Conservation (phyloP, 2,329 filamentous ascomycete genomes). For the Fusarium denticulatum region DNA sequence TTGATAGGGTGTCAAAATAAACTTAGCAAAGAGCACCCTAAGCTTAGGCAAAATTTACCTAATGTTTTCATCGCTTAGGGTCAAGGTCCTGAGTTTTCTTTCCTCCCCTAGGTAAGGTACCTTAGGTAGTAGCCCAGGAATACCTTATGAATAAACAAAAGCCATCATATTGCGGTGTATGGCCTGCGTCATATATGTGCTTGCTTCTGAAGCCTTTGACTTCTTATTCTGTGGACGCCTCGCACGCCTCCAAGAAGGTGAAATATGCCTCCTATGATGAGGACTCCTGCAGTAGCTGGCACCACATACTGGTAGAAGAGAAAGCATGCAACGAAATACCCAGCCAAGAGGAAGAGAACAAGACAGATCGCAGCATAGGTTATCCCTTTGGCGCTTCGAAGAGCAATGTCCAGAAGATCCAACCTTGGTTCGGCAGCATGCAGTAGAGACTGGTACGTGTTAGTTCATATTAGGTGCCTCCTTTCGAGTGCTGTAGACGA, state of each 20-base stretch:
- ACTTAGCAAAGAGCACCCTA: too few relatives aligned
- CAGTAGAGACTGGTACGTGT: not conserved
- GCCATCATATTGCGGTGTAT: not conserved
- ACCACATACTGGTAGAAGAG: constrained; percentile 11
- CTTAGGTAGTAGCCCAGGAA: not conserved
- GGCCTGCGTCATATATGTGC: not conserved
- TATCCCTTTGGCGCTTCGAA: not conserved
- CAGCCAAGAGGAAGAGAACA: not conserved
- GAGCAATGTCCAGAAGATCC: constrained; percentile 1
- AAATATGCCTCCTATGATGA: not conserved
- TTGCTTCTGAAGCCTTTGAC: not conserved
- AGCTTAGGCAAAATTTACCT: too few relatives aligned
- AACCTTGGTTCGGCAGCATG: not conserved
- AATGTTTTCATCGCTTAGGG: too few relatives aligned
- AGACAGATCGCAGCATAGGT: not conserved
- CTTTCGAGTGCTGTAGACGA: too few relatives aligned
- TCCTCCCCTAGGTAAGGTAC: too few relatives aligned
- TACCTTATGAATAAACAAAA: not conserved
- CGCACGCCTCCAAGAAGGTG: not conserved
- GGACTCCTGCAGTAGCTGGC: not conserved
- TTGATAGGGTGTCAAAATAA: too few relatives aligned
- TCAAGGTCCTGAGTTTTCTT: too few relatives aligned
- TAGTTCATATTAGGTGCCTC: not conserved
- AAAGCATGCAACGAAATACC: not conserved
- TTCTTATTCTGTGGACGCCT: not conserved